These are phyloP conservation scores for Aeminium ludgeri DNA, from an alignment of 495 filamentous ascomycete species.

Conservation along the genomic window DNA sequence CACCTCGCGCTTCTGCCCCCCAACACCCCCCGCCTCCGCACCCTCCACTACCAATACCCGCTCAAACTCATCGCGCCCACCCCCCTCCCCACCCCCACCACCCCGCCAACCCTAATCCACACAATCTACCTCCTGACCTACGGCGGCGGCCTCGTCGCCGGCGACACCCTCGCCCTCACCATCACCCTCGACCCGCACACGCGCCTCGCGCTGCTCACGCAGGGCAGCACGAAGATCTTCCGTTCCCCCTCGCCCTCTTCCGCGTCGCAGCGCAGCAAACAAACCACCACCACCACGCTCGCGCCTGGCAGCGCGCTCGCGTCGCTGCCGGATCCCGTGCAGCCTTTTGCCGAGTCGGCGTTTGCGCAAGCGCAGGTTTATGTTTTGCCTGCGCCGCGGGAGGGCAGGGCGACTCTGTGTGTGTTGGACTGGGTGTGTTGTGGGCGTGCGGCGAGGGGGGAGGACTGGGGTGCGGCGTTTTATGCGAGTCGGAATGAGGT, in stretches of 20 bases:
- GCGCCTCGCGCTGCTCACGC: constrained; percentile 69
- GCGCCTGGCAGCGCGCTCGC: constrained; percentile 50
- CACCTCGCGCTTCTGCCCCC: constrained; percentile 57
- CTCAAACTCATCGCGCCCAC: constrained; percentile 70
- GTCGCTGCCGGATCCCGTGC: constrained; percentile 85
- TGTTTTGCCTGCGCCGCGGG: constrained; percentile 28
- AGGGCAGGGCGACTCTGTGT: constrained; percentile 42
- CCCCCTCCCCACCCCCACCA: constrained; percentile 18
- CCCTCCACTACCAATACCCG: constrained; percentile 77
- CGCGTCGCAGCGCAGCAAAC: constrained; percentile 30
- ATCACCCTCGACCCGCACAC: constrained; percentile 47
- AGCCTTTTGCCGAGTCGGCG: constrained; percentile 63
- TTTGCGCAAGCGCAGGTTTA: constrained; percentile 76
- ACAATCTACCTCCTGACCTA: constrained; percentile 80
- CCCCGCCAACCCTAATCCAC: constrained; percentile 36
- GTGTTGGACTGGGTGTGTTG: constrained; percentile 85
- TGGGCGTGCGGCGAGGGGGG: constrained; percentile 71
- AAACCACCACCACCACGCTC: constrained; percentile 49
- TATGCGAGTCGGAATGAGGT: constrained; percentile 81
- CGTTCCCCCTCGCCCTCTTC: constrained; percentile 51
- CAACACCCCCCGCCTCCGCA: constrained; percentile 49
- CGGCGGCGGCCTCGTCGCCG: constrained; percentile 78
- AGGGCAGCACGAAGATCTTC: constrained; percentile 94
- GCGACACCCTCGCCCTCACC: constrained; percentile 60
- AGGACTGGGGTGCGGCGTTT: constrained; percentile 63